These are phyloP conservation scores for Pleurostoma richardsiae DNA, from an alignment of 2,329 filamentous ascomycete genomes.

Conservation along the genomic window DNA sequence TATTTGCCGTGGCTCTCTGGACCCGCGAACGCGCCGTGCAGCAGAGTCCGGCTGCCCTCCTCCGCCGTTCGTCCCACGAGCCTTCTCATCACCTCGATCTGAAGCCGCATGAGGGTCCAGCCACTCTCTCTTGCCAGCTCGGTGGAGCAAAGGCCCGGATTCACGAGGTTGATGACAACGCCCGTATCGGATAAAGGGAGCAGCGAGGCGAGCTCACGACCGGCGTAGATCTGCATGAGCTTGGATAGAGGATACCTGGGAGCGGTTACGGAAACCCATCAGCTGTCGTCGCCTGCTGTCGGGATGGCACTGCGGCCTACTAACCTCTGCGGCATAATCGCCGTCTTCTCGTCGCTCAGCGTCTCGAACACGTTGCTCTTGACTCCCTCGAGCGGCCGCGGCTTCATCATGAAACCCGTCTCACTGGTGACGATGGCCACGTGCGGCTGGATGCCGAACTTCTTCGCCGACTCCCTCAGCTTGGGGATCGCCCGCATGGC, in stretches of 20 bases:
- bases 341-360: not conserved
- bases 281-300: too few species aligned
- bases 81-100: slow-evolving; percentile 3
- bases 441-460: slow-evolving; percentile 6
- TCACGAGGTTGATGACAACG: slow-evolving; percentile 25
- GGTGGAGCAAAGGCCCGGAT: slow-evolving; percentile 21
- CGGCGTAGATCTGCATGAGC: slow-evolving; percentile 22
- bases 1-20: slow-evolving; percentile 26
- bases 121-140: slow-evolving; percentile 3
- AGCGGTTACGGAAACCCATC: not conserved
- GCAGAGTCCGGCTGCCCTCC: slow-evolving; percentile 30
- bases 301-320: not conserved
- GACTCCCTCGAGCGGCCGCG: slow-evolving; percentile 3
- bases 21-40: slow-evolving; percentile 21
- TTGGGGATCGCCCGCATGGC: slow-evolving; percentile 22
- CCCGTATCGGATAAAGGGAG: slow-evolving; percentile 9
- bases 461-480: slow-evolving; percentile 15
- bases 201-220: slow-evolving; percentile 19
- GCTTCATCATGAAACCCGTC: slow-evolving; percentile 13
- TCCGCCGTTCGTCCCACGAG: slow-evolving; percentile 37
- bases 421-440: slow-evolving; percentile 17
- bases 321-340: not conserved
- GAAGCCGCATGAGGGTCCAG: not conserved
- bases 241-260: slow-evolving; percentile 25
- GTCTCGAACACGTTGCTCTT: slow-evolving; percentile 6